Evolutionary conservation across 352 stramenopile species (phyloP).

Genomic region (Globisporangium viniferum): DNA sequence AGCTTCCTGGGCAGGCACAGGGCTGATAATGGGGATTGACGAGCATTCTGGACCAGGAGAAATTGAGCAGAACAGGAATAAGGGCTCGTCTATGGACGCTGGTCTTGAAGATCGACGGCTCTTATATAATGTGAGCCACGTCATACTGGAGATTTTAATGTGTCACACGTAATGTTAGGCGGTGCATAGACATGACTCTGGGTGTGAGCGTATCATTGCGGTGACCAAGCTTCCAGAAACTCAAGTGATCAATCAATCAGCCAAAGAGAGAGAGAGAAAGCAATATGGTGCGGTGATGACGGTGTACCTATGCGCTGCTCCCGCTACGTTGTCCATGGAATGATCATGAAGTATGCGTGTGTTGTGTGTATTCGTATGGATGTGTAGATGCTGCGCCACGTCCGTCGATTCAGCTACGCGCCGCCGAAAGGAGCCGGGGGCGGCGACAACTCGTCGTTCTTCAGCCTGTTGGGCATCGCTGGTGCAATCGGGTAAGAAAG

Average conservation of each 20-base stretch:
- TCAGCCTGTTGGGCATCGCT: conserved; percentile 67
- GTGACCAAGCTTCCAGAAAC: neutral
- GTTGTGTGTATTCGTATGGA: neutral
- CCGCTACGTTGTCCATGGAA: neutral
- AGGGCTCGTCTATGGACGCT: neutral
- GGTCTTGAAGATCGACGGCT: neutral
- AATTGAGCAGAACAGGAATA: neutral
- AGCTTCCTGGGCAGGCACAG: neutral
- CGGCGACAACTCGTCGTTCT: conserved; percentile 80
- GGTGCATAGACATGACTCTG: neutral
- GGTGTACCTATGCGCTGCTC: neutral
- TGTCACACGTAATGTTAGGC: neutral
- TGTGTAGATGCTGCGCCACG: conserved; percentile 22
- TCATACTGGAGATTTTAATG: neutral
- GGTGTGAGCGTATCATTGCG: neutral
- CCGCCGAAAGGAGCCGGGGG: conserved; percentile 53
- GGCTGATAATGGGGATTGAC: neutral
- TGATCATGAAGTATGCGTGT: neutral
- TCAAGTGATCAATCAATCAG: neutral
- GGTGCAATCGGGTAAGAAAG: conserved; percentile 52
- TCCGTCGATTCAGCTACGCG: conserved; percentile 64
- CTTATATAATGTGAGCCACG: neutral
- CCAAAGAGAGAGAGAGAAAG: neutral
- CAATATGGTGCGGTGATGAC: neutral
- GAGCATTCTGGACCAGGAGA: neutral